A percentile compares a stretch with the other conserved stretches of the same genome.
These are phyloP conservation scores for Crithidia thermophila DNA, from an alignment of 208 protist genomes.

Conservation along the genomic window DNA sequence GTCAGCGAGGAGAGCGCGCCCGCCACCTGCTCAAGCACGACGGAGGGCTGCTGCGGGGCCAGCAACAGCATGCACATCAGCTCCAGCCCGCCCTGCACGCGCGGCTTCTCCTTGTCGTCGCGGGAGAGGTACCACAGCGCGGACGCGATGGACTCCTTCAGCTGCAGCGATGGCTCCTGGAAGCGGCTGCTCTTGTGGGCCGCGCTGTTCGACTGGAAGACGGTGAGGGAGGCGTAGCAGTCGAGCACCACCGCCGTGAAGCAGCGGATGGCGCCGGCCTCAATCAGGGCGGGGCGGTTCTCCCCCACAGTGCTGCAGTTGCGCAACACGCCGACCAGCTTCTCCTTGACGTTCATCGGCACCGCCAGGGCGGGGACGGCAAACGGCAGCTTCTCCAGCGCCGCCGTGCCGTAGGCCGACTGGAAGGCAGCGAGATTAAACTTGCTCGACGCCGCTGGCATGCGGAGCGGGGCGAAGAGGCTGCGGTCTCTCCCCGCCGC, in stretches of 20 bases:
- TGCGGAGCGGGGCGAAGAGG: constrained; percentile 21
- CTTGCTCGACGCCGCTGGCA: constrained; percentile 19
- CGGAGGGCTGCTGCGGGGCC: constrained; percentile 58
- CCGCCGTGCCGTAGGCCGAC: constrained; percentile 10
- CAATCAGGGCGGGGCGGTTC: constrained; percentile 70
- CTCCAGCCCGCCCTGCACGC: constrained; percentile 78
- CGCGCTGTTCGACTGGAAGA: constrained; percentile 33
- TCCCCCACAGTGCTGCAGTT: constrained; percentile 89
- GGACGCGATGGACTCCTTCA: constrained; percentile 89
- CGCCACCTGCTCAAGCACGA: constrained; percentile 89
- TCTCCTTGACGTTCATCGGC: constrained; percentile 81
- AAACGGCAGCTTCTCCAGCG: constrained; percentile 42
- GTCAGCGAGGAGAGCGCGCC: constrained; percentile 90
- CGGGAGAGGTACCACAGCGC: constrained; percentile 89
- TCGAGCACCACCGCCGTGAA: constrained; percentile 83
- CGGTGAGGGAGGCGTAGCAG: constrained; percentile 52
- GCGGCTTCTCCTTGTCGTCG: constrained; percentile 85
- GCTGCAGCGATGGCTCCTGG: constrained; percentile 66
- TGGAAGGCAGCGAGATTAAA: constrained; percentile 28
- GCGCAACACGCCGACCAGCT: constrained; percentile 85
- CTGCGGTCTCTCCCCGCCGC: constrained; percentile 7
- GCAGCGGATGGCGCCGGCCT: constrained; percentile 53
- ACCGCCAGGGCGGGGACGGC: constrained; percentile 33
- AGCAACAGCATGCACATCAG: constrained; percentile 82
- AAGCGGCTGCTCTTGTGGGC: constrained; percentile 57